These are phyloP conservation scores for Hypoxylon perforatum DNA, from an alignment of 495 filamentous ascomycete species.

Conservation along the genomic window DNA sequence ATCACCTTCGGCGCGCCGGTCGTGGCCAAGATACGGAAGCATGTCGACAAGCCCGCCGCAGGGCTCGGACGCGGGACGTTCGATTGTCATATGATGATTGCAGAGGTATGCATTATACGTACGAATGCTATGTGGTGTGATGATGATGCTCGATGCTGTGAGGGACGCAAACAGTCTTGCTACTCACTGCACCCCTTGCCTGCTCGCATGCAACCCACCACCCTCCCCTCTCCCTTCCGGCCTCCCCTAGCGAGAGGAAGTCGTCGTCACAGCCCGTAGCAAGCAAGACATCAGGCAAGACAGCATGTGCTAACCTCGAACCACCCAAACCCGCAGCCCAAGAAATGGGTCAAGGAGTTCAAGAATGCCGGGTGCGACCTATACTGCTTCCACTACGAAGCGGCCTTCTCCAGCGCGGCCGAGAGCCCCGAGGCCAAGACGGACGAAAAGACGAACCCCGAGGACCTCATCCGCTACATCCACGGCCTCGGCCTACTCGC, in stretches of 20 bases:
- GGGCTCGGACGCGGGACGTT: slow-evolving; percentile 85
- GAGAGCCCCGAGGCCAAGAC: slow-evolving; percentile 76
- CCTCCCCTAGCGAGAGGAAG: not conserved
- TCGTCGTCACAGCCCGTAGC: no score
- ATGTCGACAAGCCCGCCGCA: slow-evolving; percentile 70
- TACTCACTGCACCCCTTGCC: not conserved
- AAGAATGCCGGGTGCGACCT: slow-evolving; percentile 93
- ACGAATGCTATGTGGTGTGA: no score
- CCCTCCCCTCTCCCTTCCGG: not conserved
- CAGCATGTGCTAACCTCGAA: slow-evolving; percentile 4
- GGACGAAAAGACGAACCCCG: slow-evolving; percentile 76
- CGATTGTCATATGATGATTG: slow-evolving; percentile 99
- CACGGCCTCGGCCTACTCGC: slow-evolving; percentile 90
- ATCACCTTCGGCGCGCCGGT: slow-evolving; percentile 95
- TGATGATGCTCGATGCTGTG: not conserved
- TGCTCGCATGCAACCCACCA: no score
- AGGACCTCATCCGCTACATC: slow-evolving; percentile 87
- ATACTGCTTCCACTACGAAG: slow-evolving; percentile 99
- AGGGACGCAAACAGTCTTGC: not conserved
- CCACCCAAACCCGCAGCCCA: slow-evolving; percentile 68
- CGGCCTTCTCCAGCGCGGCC: slow-evolving; percentile 89
- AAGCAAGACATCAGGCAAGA: not conserved
- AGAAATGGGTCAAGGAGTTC: slow-evolving; percentile 97
- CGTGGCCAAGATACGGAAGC: slow-evolving; percentile 88
- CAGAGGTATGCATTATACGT: slow-evolving; percentile 71